Evolutionary conservation across 2,329 filamentous ascomycete species (phyloP).

Genomic region (Colletotrichum abscissum): DNA sequence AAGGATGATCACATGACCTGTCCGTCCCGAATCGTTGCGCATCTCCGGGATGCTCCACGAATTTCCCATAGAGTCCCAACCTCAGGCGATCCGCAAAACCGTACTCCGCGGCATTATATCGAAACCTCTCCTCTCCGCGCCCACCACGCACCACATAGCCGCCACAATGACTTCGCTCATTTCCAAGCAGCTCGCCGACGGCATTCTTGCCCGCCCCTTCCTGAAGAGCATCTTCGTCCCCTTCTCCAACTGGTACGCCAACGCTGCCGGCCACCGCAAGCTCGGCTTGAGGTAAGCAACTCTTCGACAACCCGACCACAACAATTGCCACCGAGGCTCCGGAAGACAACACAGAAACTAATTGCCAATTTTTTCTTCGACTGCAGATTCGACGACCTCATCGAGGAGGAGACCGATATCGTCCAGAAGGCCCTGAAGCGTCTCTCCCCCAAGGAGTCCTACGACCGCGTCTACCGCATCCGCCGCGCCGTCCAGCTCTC

Average conservation of each 20-base stretch:
- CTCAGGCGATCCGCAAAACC: slow-evolving; percentile 34
- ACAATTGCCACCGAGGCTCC: background rate
- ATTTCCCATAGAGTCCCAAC: slow-evolving; percentile 31
- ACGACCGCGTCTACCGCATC: slow-evolving; percentile 97
- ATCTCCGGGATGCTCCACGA: slow-evolving; percentile 35
- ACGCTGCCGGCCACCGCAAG: slow-evolving; percentile 92
- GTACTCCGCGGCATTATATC: slow-evolving; percentile 35
- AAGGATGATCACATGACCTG: slow-evolving; percentile 32
- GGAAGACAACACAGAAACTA: slow-evolving; percentile 1
- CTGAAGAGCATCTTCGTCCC: slow-evolving; percentile 83
- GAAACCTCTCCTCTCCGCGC: slow-evolving; percentile 33
- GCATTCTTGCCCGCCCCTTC: slow-evolving; percentile 84
- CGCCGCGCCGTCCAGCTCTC: slow-evolving; percentile 89
- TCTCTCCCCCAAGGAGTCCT: slow-evolving; percentile 88
- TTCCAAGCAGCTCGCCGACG: slow-evolving; percentile 36
- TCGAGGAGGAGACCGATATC: slow-evolving; percentile 89
- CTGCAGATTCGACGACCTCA: slow-evolving; percentile 89
- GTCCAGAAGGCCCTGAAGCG: slow-evolving; percentile 92
- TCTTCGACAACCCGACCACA: background rate
- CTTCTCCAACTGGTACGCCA: slow-evolving; percentile 87
- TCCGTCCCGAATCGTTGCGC: slow-evolving; percentile 33
- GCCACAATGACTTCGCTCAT: slow-evolving; percentile 72
- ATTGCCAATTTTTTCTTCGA: background rate
- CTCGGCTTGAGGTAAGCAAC: slow-evolving; percentile 83
- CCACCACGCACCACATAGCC: slow-evolving; percentile 43